Evolutionary conservation across 331 rosid genomes (phyloP), one percentile per base, ranked within the genome.

Genomic region (Rosa hybrid): DNA sequence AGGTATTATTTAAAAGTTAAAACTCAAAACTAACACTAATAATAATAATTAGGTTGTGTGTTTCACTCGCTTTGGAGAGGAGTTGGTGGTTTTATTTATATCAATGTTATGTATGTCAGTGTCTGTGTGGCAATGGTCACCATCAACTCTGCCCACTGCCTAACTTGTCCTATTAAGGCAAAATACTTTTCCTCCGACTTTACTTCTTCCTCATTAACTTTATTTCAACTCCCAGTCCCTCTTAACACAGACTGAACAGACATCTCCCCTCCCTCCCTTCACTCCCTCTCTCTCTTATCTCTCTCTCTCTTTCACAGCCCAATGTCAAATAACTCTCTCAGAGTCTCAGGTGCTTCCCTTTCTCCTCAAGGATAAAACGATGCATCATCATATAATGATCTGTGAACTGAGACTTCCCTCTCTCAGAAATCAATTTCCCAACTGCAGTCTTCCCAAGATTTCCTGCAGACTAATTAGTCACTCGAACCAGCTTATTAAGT

Each of bases 101-200:
- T 46, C 53, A 46, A 71, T 71, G 71, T 17, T 46, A 67, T 7
- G 46, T 39, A 38, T 16, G 72, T 68, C 72, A 63, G 16, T 45
- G 62, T 77, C 60, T 18, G 51, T 12, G 74, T 12, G 74, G 39
- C 65, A 75, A 64, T 77, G 86, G 90, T 88, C 88, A 86, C 83
- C 75, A 85, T 89, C 92, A 87, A 49, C 42, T 81, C 84, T 81
- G 81, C 70, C 77, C 79, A 20, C 85, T 87, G 97, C 87, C 86
- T 85, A 85, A 88, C 80, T 86, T 91, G 97, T 91, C 92, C 87
- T 81, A 48, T 77, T 86, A 68, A 82, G 76, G 85, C 83, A 81
- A 83, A 71, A 78, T 78, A 71, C 86, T 62, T 85, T 77, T 45
- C 45, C 53, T 41, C 71, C 49, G 21, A 45, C 75, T 74, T 64